Base-by-base conservation (phyloP, 1,284 basidiomycete genomes). In the Boletus semigastroideus region DNA sequence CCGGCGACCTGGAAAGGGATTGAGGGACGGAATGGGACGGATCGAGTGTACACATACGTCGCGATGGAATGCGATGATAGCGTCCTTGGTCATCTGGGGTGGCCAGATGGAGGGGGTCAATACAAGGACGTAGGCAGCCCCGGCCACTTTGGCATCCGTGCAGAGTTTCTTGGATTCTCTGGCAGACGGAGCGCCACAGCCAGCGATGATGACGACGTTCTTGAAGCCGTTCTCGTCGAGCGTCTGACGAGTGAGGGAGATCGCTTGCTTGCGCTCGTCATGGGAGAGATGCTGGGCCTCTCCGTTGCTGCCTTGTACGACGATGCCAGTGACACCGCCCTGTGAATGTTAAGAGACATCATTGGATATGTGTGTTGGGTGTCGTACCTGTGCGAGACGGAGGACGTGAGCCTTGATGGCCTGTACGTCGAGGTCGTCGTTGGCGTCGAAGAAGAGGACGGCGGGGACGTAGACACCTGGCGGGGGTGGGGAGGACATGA, bases 161-260 rank as follows among this genome's bases (percentile, higher is more conserved):
- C 86, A 87, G 37, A 95, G 77, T 65, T 87, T 79, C 67, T 90
- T 89, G 22, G 92, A 93, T 67, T 94, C 92, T 17, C 83, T 76
- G 0, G 91, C 87, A 1, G 90, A 92, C 52, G 83, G 85, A 2
- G 85, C 87, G 4, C 93, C 92, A 2, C 92, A 94, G 1, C 93
- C 94, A 10, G 88, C 92, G 53, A 96, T 85, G 44, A 97, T 79
- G 11, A 89, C 72, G 27, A 84, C 77, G 38, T 86, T 71, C 42
- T 78, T 64, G 65, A 90, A 88, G 0, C 87, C 86, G 53, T 87
- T 83, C 48, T 79, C 75, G 66, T 94, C 83, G 20, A 96, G 79
- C 0, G 87, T 90, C 49, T 84, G 70, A 31, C 92, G 80, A 0
- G 90, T 87, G 22, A 87, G 70, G 19, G 73, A 64, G 55, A 92